A percentile compares a stretch with the other conserved stretches of the same genome.
Conservation (phyloP, 768 basidiomycete genomes). For the Tephrocybe rancida region DNA sequence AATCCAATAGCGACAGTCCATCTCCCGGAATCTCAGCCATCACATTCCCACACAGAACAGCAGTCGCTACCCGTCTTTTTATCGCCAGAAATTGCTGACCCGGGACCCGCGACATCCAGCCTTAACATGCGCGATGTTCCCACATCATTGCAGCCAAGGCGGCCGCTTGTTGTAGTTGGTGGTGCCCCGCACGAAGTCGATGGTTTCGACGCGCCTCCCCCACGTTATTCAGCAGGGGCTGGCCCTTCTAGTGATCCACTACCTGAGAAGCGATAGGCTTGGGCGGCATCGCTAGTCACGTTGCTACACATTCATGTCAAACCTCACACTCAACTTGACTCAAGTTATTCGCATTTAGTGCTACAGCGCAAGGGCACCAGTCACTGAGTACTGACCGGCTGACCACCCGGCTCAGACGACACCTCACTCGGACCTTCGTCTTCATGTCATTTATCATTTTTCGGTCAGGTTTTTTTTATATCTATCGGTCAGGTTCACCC, state of each 20-base stretch:
- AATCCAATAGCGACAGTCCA: background rate
- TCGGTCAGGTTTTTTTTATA: too few relatives aligned
- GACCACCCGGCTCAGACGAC: too few relatives aligned
- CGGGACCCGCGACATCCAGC: background rate
- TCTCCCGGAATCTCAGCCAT: background rate
- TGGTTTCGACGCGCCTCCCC: background rate
- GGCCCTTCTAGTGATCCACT: background rate
- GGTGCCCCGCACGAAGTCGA: background rate
- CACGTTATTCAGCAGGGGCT: background rate
- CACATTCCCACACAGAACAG: background rate
- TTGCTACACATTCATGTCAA: too few relatives aligned
- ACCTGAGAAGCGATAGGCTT: too few relatives aligned
- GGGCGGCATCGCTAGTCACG: too few relatives aligned
- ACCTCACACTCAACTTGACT: too few relatives aligned
- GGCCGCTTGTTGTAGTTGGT: background rate
- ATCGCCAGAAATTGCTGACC: background rate
- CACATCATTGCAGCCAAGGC: background rate
- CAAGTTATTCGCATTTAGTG: too few relatives aligned
- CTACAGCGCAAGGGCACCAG: too few relatives aligned
- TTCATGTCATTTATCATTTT: too few relatives aligned
- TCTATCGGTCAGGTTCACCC: too few relatives aligned
- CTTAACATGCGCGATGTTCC: background rate
- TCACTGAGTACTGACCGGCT: too few relatives aligned
- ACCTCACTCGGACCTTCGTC: too few relatives aligned
- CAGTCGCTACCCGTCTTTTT: background rate